A percentile compares a stretch with the other conserved stretches of the same genome.
Conservation (phyloP, 371 early-diverging fungal species). For the Mortierella sp. region DNA sequence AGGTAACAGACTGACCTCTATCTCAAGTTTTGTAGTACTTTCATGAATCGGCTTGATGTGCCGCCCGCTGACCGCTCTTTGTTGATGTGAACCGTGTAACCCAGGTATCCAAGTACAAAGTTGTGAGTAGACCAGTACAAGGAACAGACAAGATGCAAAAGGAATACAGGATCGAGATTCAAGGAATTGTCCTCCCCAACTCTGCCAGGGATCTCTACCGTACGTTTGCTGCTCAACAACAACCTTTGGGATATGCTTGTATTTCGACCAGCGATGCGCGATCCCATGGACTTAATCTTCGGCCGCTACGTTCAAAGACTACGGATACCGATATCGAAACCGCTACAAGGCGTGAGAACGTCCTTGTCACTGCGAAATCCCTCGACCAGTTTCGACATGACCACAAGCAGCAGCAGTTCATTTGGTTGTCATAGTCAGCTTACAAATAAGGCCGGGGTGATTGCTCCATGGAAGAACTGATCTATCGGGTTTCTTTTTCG, state of each 20-base stretch:
- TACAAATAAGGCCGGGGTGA: no score
- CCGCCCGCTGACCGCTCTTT: background rate
- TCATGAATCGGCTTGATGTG: background rate
- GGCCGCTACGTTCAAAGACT: slow-evolving; percentile 17
- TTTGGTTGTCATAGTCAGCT: slow-evolving; percentile 19
- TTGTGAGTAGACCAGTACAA: slow-evolving; percentile 31
- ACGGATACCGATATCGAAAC: background rate
- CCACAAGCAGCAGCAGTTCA: background rate
- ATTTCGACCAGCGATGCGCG: slow-evolving; percentile 34
- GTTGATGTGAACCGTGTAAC: background rate
- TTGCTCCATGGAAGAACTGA: no score
- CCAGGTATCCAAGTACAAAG: slow-evolving; percentile 44
- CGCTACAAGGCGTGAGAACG: background rate
- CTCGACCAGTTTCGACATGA: slow-evolving; percentile 41
- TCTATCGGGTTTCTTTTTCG: no score
- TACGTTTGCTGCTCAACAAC: slow-evolving; percentile 23
- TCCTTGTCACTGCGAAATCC: slow-evolving; percentile 27
- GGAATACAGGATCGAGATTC: slow-evolving; percentile 47
- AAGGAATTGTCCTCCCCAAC: slow-evolving; percentile 37
- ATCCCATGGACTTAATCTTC: slow-evolving; percentile 45
- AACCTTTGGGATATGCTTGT: slow-evolving; percentile 20
- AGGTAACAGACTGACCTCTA: slow-evolving; percentile 14
- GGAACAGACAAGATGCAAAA: slow-evolving; percentile 37
- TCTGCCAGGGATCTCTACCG: slow-evolving; percentile 19
- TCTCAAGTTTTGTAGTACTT: background rate